These are phyloP conservation scores for Coemansia sp. DNA, from an alignment of 192 early-diverging fungal genomes.

Conservation along the genomic window DNA sequence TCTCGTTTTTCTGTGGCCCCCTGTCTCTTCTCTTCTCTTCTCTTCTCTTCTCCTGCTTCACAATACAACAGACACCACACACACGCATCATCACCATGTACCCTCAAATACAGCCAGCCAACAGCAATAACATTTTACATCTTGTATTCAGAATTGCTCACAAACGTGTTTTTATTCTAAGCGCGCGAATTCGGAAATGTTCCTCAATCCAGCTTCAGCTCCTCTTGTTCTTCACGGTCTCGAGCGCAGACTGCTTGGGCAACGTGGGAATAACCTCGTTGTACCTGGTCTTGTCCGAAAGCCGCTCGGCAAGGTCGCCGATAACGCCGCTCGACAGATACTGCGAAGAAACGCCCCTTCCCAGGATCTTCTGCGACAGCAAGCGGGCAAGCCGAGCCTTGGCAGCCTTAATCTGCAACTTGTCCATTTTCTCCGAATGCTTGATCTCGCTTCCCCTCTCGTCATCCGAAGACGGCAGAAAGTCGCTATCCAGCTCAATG, in stretches of 20 bases:
- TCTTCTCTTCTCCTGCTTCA: no score
- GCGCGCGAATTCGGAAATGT: no score
- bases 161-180: no score
- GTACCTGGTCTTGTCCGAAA: constrained; percentile 41
- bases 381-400: constrained; percentile 26
- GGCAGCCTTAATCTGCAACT: constrained; percentile 27
- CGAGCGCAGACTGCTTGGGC: constrained; percentile 41
- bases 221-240: constrained; percentile 21
- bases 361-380: constrained; percentile 33
- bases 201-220: no score
- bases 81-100: no score
- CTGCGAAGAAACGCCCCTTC: constrained; percentile 51
- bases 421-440: constrained; percentile 20
- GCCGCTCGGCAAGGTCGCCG: constrained; percentile 60
- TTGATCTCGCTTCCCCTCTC: constrained; percentile 21
- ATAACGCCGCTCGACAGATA: constrained; percentile 66
- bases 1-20: no score
- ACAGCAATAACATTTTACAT: no score
- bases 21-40: no score
- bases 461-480: constrained; percentile 45
- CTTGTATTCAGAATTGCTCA: no score
- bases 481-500: constrained; percentile 75
- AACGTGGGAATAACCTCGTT: constrained; percentile 31
- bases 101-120: no score
- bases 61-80: no score